Evolutionary conservation across 1,284 basidiomycete species (phyloP).

Genomic region (Puccinia coronata): DNA sequence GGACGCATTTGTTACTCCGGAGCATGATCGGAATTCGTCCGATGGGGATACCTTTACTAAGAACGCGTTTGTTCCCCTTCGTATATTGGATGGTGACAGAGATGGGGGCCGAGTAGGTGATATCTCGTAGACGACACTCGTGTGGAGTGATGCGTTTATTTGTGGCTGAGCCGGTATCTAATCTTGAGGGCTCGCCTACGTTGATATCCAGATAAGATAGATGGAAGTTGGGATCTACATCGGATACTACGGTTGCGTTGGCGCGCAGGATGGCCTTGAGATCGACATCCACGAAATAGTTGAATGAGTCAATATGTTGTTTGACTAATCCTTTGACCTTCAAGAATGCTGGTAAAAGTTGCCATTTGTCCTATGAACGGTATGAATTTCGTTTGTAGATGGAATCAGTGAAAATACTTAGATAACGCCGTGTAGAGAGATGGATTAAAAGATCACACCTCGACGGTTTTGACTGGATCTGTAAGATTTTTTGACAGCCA

Average conservation of each 20-base stretch:
- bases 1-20: conserved; percentile 86
- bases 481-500: conserved; percentile 60
- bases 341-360: conserved; percentile 87
- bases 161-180: conserved; percentile 72
- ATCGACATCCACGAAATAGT: conserved; percentile 97
- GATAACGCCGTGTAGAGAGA: too few relatives aligned
- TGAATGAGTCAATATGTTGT: conserved; percentile 99
- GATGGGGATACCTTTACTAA: conserved; percentile 79
- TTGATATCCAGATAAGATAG: conserved; percentile 95
- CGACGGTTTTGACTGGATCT: conserved; percentile 63
- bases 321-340: conserved; percentile 98
- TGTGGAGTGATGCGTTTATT: conserved; percentile 90
- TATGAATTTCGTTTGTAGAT: background rate
- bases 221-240: conserved; percentile 96
- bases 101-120: conserved; percentile 92
- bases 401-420: background rate
- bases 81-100: conserved; percentile 95
- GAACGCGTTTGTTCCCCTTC: conserved; percentile 83
- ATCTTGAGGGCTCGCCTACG: conserved; percentile 84
- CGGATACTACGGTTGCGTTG: conserved; percentile 89
- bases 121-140: conserved; percentile 94
- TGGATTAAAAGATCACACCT: conserved; percentile 57
- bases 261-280: conserved; percentile 91
- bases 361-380: conserved; percentile 86
- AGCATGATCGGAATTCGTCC: conserved; percentile 97